Conservation (phyloP, 306 rosid species). For the Vigna reflexopilosa region DNA sequence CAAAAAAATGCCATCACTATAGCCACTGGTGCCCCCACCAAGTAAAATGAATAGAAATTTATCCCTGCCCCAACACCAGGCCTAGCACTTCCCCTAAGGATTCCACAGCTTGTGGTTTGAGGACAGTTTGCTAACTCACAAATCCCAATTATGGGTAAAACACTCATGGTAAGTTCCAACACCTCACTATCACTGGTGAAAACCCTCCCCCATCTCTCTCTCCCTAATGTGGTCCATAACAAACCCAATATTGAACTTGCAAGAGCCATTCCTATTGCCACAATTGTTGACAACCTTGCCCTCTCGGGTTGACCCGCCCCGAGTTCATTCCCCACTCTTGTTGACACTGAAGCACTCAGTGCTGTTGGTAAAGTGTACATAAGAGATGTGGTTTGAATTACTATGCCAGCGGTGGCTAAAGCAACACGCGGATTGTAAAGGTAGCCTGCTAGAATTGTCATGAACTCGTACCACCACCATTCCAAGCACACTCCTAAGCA, state of each 20-base stretch:
- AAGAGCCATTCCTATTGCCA: constrained; percentile 59
- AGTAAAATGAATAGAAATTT: constrained; percentile 66
- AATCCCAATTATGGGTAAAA: constrained; percentile 67
- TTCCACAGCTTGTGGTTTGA: constrained; percentile 74
- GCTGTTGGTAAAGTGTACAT: constrained; percentile 70
- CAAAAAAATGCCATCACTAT: constrained; percentile 60
- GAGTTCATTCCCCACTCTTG: constrained; percentile 69
- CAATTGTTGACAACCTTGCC: constrained; percentile 60
- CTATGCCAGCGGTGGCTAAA: constrained; percentile 64
- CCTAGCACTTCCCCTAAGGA: constrained; percentile 76
- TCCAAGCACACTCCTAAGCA: constrained; percentile 84
- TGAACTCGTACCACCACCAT: constrained; percentile 95
- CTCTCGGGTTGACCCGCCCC: constrained; percentile 59
- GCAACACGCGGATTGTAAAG: constrained; percentile 63
- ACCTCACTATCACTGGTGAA: constrained; percentile 66
- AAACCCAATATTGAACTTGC: constrained; percentile 58
- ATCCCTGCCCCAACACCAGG: constrained; percentile 70
- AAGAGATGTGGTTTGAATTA: constrained; percentile 68
- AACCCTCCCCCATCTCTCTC: constrained; percentile 65
- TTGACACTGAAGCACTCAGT: constrained; percentile 63
- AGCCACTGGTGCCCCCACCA: constrained; percentile 77
- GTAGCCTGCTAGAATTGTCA: constrained; percentile 70
- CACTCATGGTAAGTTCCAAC: constrained; percentile 53
- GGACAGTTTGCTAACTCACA: constrained; percentile 77
- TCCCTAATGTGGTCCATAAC: constrained; percentile 61